These are phyloP conservation scores for Funneliformis mosseae DNA, from an alignment of 192 early-diverging fungal genomes.

Conservation along the genomic window DNA sequence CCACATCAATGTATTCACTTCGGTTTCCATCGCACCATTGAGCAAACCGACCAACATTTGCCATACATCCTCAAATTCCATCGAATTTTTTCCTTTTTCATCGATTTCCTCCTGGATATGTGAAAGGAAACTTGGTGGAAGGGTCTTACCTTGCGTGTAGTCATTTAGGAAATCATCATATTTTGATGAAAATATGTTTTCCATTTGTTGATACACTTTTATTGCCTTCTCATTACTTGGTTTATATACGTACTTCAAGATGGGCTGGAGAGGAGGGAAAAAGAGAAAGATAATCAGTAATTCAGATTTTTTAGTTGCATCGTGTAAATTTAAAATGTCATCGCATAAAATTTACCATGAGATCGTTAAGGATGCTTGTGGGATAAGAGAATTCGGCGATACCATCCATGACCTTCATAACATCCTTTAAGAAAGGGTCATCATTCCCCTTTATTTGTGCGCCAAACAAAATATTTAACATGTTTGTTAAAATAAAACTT, in stretches of 20 bases:
- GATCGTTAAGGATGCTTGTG: not conserved
- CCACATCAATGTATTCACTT: constrained; percentile 30
- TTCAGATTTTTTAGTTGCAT: too few species aligned
- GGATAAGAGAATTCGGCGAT: not conserved
- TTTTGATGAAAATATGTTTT: not conserved
- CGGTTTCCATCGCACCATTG: constrained; percentile 3
- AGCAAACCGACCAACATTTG: not conserved
- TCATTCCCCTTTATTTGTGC: not conserved
- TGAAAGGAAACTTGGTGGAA: not conserved
- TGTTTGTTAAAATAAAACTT: not conserved
- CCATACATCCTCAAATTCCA: not conserved
- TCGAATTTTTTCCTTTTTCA: not conserved
- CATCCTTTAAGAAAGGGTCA: not conserved
- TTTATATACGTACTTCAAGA: not conserved
- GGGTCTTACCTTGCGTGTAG: not conserved
- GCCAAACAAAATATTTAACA: not conserved
- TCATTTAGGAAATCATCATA: not conserved
- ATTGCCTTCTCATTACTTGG: not conserved
- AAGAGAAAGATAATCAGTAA: too few species aligned
- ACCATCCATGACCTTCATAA: not conserved
- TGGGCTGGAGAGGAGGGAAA: not conserved
- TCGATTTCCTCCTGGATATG: not conserved
- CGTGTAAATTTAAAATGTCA: too few species aligned
- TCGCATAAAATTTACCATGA: not conserved
- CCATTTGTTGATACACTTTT: not conserved